Conservation (phyloP, 306 rosid genomes). For the Lupinus albus region DNA sequence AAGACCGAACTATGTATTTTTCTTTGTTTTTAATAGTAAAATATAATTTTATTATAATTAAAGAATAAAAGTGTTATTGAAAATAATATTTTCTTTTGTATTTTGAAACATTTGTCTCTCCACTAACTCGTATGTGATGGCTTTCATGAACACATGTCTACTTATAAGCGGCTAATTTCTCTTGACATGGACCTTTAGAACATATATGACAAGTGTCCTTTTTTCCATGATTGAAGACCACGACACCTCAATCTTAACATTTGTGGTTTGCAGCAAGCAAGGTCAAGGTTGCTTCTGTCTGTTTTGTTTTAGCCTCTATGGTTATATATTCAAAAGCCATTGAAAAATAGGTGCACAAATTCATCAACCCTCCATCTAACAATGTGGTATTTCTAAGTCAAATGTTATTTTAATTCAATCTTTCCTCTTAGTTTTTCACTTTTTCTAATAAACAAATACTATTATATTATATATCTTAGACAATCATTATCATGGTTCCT, state of each 20-base stretch:
- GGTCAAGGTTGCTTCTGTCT: conserved; percentile 43
- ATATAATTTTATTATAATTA: too few species aligned
- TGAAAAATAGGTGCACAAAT: conserved; percentile 62
- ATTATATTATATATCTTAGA: conserved; percentile 38
- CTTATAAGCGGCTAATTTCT: conserved; percentile 37
- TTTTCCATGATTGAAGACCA: conserved; percentile 54
- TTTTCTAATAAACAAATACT: conserved; percentile 33
- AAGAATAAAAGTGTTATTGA: too few species aligned
- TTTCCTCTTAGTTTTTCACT: conserved; percentile 21
- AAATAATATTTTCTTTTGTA: too few species aligned
- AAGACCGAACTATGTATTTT: too few species aligned
- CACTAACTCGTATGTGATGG: too few species aligned
- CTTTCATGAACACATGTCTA: conserved; percentile 42
- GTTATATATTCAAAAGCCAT: conserved; percentile 49
- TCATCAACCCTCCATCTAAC: conserved; percentile 86
- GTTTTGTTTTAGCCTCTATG: conserved; percentile 31
- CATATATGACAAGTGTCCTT: conserved; percentile 45
- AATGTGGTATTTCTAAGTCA: conserved; percentile 40
- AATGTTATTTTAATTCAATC: conserved; percentile 35
- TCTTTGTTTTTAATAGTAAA: too few species aligned
- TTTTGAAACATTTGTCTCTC: too few species aligned
- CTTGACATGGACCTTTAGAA: conserved; percentile 28
- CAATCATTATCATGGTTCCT: conserved; percentile 30
- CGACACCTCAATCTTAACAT: conserved; percentile 43
- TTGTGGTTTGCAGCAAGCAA: conserved; percentile 38